Percentiles rank a stretch among this genome's conserved stretches.
Evolutionary conservation across 2,329 filamentous ascomycete species (phyloP).

Genomic region (Aspergillus calidoustus): DNA sequence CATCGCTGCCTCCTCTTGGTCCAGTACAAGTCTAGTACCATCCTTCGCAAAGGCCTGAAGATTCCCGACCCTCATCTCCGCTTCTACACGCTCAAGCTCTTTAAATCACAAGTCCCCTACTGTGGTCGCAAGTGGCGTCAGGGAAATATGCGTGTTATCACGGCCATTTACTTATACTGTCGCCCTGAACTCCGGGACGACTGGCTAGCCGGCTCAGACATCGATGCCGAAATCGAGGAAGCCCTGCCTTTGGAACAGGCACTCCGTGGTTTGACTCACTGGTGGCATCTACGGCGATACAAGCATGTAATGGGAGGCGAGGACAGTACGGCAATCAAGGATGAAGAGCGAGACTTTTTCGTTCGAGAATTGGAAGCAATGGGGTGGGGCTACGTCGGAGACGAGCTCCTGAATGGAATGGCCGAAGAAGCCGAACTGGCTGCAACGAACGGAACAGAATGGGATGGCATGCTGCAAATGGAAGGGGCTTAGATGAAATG

Average conservation of each 20-base stretch:
- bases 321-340: constrained; percentile 59
- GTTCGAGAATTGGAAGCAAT: constrained; percentile 75
- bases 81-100: constrained; percentile 94
- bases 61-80: constrained; percentile 86
- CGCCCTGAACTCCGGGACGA: constrained; percentile 91
- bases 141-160: constrained; percentile 98
- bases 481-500: constrained; percentile 35
- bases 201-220: constrained; percentile 86
- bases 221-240: constrained; percentile 93
- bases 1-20: constrained; percentile 93
- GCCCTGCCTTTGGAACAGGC: constrained; percentile 91
- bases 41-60: constrained; percentile 87
- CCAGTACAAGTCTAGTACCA: constrained; percentile 91
- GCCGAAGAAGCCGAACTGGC: constrained; percentile 35
- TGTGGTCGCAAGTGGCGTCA: constrained; percentile 98
- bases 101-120: constrained; percentile 98
- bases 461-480: constrained; percentile 43
- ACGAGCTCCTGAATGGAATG: constrained; percentile 36
- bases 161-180: constrained; percentile 92
- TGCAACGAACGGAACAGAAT: constrained; percentile 39
- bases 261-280: constrained; percentile 85
- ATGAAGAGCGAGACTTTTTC: constrained; percentile 80
- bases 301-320: constrained; percentile 70
- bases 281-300: constrained; percentile 86
- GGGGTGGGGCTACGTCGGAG: constrained; percentile 54